Percentiles rank a stretch among this genome's conserved stretches.
Conservation (phyloP, 257 asterid genomes). For the Datura wrightii region DNA sequence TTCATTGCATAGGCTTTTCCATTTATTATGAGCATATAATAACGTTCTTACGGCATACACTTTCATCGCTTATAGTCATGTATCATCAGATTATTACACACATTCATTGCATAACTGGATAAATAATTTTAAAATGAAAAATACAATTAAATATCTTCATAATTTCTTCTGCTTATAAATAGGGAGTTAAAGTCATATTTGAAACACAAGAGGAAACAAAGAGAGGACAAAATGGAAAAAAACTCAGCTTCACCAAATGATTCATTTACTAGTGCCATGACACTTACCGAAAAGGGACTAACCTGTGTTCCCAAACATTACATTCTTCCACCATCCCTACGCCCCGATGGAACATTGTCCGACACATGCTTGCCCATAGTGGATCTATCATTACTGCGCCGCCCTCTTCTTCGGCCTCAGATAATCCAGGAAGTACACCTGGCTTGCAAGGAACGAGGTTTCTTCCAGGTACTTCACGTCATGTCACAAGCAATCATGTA, state of each 20-base stretch:
- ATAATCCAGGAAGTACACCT: slow-evolving; percentile 39
- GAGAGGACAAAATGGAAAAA: neutral
- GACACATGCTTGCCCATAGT: slow-evolving; percentile 46
- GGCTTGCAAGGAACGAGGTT: slow-evolving; percentile 58
- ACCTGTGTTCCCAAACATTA: slow-evolving; percentile 48
- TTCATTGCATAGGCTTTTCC: no score
- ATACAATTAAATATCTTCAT: neutral
- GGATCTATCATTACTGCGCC: slow-evolving; percentile 47
- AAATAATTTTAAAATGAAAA: neutral
- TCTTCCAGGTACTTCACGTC: slow-evolving; percentile 52
- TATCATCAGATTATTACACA: neutral
- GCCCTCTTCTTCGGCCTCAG: slow-evolving; percentile 43
- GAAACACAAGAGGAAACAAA: neutral
- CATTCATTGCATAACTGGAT: slow-evolving; percentile 16
- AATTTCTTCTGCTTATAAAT: slow-evolving; percentile 28
- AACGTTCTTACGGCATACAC: neutral
- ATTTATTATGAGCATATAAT: neutral
- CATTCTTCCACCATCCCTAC: slow-evolving; percentile 54
- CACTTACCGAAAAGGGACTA: slow-evolving; percentile 47
- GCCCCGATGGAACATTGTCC: slow-evolving; percentile 44
- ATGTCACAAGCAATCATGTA: neutral
- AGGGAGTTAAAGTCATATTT: neutral
- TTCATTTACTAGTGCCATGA: slow-evolving; percentile 50
- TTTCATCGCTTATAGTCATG: slow-evolving; percentile 26
- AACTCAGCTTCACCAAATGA: slow-evolving; percentile 27